Conservation (phyloP, 352 stramenopile species). For the Phytophthora hibernalis region DNA sequence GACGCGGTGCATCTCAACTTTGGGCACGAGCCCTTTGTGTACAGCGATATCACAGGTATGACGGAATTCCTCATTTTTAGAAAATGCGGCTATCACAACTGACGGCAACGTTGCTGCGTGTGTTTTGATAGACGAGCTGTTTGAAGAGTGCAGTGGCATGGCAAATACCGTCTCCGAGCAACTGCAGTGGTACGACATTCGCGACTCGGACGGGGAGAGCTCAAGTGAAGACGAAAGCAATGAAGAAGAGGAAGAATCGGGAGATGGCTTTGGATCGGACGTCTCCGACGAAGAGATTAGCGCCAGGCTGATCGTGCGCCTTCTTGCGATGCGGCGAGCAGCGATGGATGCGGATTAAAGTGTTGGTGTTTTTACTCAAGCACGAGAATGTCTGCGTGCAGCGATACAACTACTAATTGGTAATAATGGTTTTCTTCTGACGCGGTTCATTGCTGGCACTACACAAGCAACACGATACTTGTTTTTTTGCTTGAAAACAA, state of each 20-base stretch:
- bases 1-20: constrained; percentile 88
- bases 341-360: constrained; percentile 24
- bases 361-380: constrained; percentile 1
- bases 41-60: constrained; percentile 33
- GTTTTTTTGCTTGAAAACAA: too few relatives aligned
- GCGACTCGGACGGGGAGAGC: constrained; percentile 43
- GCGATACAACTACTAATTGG: too few relatives aligned
- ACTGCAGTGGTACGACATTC: constrained; percentile 71
- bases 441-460: too few relatives aligned
- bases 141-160: constrained; percentile 39
- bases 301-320: constrained; percentile 37
- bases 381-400: not conserved
- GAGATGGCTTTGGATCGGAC: constrained; percentile 26
- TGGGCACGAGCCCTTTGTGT: constrained; percentile 76
- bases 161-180: constrained; percentile 33
- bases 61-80: not conserved
- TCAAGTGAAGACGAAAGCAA: constrained; percentile 30
- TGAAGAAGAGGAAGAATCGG: constrained; percentile 15
- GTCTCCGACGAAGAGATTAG: constrained; percentile 39
- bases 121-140: constrained; percentile 31
- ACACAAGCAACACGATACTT: too few relatives aligned
- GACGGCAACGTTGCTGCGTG: not conserved
- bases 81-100: too few relatives aligned
- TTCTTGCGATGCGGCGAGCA: constrained; percentile 38
- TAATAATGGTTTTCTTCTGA: too few relatives aligned